Evolutionary conservation across 495 filamentous ascomycete species (phyloP), one percentile per base, ranked within the genome.

Genomic region (Entonaema liquescens): DNA sequence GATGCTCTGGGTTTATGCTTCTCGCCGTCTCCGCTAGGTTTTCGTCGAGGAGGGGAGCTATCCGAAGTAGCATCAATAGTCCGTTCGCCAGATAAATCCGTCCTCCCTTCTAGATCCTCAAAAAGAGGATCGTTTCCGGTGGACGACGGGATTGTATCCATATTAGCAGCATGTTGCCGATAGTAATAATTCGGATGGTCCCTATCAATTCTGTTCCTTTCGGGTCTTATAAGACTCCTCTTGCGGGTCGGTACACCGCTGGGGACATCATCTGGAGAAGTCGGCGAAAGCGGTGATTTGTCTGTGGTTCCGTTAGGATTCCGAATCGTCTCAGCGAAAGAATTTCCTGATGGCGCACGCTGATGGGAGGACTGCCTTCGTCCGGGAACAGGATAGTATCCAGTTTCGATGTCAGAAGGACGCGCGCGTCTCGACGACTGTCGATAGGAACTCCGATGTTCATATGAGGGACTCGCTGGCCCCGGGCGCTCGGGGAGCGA

Each of bases 111-210:
- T 54, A 91, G 68, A 47, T 88, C 90, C 76, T 97, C 94, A 25
- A 90, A 75, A 29, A 95, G 85, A 5, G 94, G 94, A 77, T 98
- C 95, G 68, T 96, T 90, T 54, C 96, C 95, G 0, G 95, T 98
- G 19, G 91, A 90, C 0, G 95, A 97, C 1, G 96, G 96, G 59
- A 92, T 82, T 9, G 92, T 92, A 23, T 89, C 85, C 93, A 98
- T 95, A 59, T 93, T 90, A 44, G 92, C 91, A 11, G 93, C 93
- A 86, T 95, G 92, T 75, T 97, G 91, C 40, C 92, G 88, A 78
- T 98, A 98, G 75, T 97, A 87, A 76, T 97, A 98, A 75, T 98
- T 95, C 9, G 94, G 94, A 77, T 98, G 92, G 67, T 94, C 91
- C 62, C 80, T 84, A 64, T 93, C 90, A 63, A 94, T 91, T 25